Percentiles rank a stretch among this genome's conserved stretches.
phyloP scores from a whole-genome alignment of 768 basidiomycete genomes.

The Phaeotremella skinneri region DNA sequence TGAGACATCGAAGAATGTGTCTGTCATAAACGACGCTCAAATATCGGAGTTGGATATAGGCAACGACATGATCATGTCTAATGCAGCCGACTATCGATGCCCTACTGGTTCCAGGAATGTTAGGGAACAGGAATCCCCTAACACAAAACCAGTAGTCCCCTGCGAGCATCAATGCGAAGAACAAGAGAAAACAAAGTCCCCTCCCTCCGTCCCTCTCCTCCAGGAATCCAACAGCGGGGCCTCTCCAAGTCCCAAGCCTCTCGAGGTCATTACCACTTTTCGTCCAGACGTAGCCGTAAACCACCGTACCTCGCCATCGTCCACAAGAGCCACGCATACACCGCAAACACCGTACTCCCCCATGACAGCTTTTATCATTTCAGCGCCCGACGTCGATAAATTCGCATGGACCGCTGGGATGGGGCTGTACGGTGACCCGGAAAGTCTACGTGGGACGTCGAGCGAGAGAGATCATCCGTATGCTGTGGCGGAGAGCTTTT shows the following conservation, averaged over 20 bases:
- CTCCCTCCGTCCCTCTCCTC: constrained; percentile 9
- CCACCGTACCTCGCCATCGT: background rate
- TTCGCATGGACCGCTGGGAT: background rate
- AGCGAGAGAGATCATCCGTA: constrained; percentile 11
- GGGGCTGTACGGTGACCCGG: background rate
- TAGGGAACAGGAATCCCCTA: no score
- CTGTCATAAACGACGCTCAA: constrained; percentile 5
- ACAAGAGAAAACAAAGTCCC: constrained; percentile 4
- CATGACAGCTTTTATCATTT: constrained; percentile 33
- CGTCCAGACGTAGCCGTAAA: constrained; percentile 5
- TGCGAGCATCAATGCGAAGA: no score
- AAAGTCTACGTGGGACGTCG: constrained; percentile 1
- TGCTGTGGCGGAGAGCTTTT: constrained; percentile 1
- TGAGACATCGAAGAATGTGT: constrained; percentile 4
- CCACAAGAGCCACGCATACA: no score
- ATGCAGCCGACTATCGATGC: no score
- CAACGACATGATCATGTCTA: constrained; percentile 6
- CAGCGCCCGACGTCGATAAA: constrained; percentile 14
- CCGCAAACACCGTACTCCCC: constrained; percentile 25
- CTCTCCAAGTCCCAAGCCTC: constrained; percentile 5
- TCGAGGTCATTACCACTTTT: constrained; percentile 2
- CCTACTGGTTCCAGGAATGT: no score
- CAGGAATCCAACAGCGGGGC: background rate
- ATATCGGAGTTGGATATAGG: background rate
- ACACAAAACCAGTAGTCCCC: no score